A percentile compares a stretch with the other conserved stretches of the same genome.
Evolutionary conservation across 331 rosid species (phyloP).

Genomic region (Pyrus hybrid): DNA sequence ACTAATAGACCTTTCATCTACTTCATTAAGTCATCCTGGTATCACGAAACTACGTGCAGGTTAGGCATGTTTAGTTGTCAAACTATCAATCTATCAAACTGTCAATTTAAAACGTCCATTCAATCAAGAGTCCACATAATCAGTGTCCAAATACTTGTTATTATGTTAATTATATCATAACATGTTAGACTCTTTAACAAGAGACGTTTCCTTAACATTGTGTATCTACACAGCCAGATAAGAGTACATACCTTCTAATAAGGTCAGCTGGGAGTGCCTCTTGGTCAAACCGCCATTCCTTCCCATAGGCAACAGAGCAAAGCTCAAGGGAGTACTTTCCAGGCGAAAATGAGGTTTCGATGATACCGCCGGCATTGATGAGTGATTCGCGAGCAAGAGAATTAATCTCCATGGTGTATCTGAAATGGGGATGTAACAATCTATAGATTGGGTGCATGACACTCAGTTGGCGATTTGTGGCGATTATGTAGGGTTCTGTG

Average conservation of each 20-base stretch:
- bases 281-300: conserved; percentile 67
- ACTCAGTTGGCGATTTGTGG: conserved; percentile 65
- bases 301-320: conserved; percentile 56
- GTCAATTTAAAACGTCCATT: not conserved
- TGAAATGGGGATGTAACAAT: conserved; percentile 71
- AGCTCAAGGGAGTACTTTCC: conserved; percentile 41
- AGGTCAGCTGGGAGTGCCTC: conserved; percentile 76
- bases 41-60: not conserved
- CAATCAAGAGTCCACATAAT: not conserved
- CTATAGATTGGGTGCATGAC: conserved; percentile 77
- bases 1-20: too few relatives aligned
- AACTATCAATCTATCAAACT: not conserved
- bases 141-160: not conserved
- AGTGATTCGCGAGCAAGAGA: conserved; percentile 68
- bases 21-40: not conserved
- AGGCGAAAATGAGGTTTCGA: conserved; percentile 53
- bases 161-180: not conserved
- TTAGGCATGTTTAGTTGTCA: not conserved
- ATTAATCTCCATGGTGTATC: conserved; percentile 89
- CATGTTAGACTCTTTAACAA: not conserved
- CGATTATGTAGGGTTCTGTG: conserved; percentile 70
- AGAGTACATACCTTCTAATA: conserved; percentile 41
- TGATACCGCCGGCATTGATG: conserved; percentile 50
- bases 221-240: not conserved
- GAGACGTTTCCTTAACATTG: not conserved